These are phyloP conservation scores for Metschnikowia colocasiae DNA, from an alignment of 805 yeast species.

Conservation along the genomic window DNA sequence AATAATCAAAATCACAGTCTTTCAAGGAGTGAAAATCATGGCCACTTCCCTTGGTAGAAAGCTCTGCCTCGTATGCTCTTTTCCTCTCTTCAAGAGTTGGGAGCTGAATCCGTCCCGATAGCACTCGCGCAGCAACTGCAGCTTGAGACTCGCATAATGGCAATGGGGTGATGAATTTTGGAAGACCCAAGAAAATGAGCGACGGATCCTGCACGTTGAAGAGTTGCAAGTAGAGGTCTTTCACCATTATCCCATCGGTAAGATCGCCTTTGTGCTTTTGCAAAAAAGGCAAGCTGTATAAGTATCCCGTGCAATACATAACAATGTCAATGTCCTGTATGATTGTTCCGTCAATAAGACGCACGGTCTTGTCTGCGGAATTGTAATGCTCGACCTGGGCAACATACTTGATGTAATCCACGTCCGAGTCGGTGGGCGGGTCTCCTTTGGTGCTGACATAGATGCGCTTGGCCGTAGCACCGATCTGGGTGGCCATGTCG, in stretches of 20 bases:
- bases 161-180: constrained; percentile 16
- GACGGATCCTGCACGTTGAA: constrained; percentile 18
- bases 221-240: constrained; percentile 15
- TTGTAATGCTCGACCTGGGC: constrained; percentile 13
- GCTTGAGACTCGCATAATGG: constrained; percentile 20
- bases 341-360: constrained; percentile 9
- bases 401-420: constrained; percentile 9
- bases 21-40: constrained; percentile 19
- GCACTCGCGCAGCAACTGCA: constrained; percentile 19
- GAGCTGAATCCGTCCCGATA: constrained; percentile 14
- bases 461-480: constrained; percentile 26
- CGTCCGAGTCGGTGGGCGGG: constrained; percentile 7
- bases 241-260: constrained; percentile 16
- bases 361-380: constrained; percentile 7
- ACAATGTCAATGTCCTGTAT: constrained; percentile 14
- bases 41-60: constrained; percentile 11
- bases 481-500: constrained; percentile 64
- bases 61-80: constrained; percentile 11
- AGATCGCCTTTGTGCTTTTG: constrained; percentile 6
- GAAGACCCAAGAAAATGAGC: constrained; percentile 15
- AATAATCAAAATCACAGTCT: constrained; percentile 20
- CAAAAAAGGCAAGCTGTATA: constrained; percentile 19
- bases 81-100: constrained; percentile 10
- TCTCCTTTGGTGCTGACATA: constrained; percentile 16
- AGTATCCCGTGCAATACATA: constrained; percentile 20